Conservation (phyloP, 2,329 filamentous ascomycete species). For the Fusarium hainanense region DNA sequence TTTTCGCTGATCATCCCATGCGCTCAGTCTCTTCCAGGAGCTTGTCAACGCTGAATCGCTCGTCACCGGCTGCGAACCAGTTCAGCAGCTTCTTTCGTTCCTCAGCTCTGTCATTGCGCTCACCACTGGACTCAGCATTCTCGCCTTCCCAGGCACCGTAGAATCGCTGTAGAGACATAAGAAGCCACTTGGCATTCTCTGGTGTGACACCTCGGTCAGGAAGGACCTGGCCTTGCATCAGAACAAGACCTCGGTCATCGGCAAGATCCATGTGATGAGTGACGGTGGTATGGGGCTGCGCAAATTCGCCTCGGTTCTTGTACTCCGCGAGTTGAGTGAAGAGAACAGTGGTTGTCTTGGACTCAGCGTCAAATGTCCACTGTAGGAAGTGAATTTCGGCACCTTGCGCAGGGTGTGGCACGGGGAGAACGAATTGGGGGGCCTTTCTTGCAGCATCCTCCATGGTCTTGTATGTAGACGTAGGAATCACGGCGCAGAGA, state of each 20-base stretch:
- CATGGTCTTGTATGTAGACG: constrained; percentile 79
- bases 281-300: constrained; percentile 90
- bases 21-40: constrained; percentile 91
- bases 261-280: constrained; percentile 90
- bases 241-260: constrained; percentile 78
- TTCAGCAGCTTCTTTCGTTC: constrained; percentile 78
- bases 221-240: constrained; percentile 86
- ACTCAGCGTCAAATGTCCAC: constrained; percentile 84
- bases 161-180: constrained; percentile 95
- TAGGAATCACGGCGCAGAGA: constrained; percentile 85
- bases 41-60: constrained; percentile 82
- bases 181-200: constrained; percentile 87
- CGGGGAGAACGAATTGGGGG: constrained; percentile 91
- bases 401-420: constrained; percentile 74
- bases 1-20: constrained; percentile 60
- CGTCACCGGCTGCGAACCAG: constrained; percentile 84
- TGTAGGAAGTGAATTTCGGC: constrained; percentile 97
- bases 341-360: constrained; percentile 77
- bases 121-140: constrained; percentile 49
- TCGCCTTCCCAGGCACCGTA: constrained; percentile 74
- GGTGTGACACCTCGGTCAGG: constrained; percentile 80
- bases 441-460: constrained; percentile 75
- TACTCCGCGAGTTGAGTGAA: constrained; percentile 96
- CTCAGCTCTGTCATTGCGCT: constrained; percentile 66
- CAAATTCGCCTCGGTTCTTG: constrained; percentile 89